Base-by-base conservation (phyloP, 352 stramenopile genomes). In the Globisporangium alternatum region DNA sequence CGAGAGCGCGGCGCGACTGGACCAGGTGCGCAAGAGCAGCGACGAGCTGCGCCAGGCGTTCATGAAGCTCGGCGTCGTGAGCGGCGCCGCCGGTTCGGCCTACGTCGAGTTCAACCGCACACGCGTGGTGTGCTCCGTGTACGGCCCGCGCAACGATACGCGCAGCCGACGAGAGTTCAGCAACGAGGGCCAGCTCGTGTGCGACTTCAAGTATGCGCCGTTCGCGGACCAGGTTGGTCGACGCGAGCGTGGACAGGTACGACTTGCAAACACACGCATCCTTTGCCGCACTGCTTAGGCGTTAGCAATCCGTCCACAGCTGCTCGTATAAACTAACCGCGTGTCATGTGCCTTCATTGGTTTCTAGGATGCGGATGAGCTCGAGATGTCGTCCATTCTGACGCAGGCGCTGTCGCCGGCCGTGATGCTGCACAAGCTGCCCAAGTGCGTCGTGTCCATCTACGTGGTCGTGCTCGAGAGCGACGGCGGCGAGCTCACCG, bases 101-200 rank as follows among this genome's bases (percentile, higher is more conserved):
- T 97, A 97, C 66, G 83, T 97, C 64, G 87, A 97, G 60, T 69
- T 96, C 48, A 77, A 88, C 57, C 86, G 90, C 57, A 97, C 90
- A 35, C 88, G 87, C 45, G 86, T 97, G 30, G 66, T 97, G 6
- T 95, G 87, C 62, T 86, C 88, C 5, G 90, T 97, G 30, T 97
- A 97, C 61, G 91, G 90, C 2, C 90, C 90, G 25, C 86, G 87
- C 33, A 91, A 82, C 44, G 81, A 93, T 68, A 86, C 88, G 47
- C 79, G 78, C 44, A 75, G 78, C 66, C 83, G 82, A 45, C 74
- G 82, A 17, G 81, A 93, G 71, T 97, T 96, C 68, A 95, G 74
- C 64, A 87, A 96, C 55, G 85, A 93, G 64, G 89, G 88, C 0
- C 80, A 97, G 60, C 60, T 97, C 45, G 73, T 93, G 56, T 97